A percentile compares a stretch with the other conserved stretches of the same genome.
Evolutionary conservation across 2,329 filamentous ascomycete genomes (phyloP).

Genomic region (Pyricularia sp.): DNA sequence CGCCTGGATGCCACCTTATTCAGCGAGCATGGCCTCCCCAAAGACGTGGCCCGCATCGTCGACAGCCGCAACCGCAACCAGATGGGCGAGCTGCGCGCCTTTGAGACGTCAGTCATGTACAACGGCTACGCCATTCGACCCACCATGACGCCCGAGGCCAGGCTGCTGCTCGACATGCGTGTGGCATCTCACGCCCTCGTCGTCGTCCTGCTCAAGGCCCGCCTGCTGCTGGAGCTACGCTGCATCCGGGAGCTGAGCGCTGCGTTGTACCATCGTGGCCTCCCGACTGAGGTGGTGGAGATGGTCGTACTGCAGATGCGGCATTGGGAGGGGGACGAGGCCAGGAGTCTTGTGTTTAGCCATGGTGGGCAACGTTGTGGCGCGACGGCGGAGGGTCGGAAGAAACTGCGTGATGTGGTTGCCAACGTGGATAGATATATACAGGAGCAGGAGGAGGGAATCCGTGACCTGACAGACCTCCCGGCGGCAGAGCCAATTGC

Average conservation of each 20-base stretch:
- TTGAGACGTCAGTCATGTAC: not conserved
- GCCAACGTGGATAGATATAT: not conserved
- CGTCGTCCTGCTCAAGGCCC: not conserved
- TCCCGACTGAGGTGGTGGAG: not conserved
- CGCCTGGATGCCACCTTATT: not conserved
- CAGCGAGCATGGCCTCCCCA: not conserved
- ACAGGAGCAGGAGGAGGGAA: not conserved
- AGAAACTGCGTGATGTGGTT: not conserved
- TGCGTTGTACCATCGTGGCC: not conserved
- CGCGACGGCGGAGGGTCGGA: not conserved
- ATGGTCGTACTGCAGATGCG: not conserved
- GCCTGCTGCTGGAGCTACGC: not conserved
- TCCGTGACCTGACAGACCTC: not conserved
- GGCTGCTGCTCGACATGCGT: not conserved
- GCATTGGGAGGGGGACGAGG: not conserved
- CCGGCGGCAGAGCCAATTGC: not conserved
- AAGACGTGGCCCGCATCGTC: not conserved
- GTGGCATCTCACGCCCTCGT: not conserved
- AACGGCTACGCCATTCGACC: not conserved
- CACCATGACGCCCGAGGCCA: not conserved
- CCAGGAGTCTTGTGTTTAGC: not conserved
- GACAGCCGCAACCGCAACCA: not conserved
- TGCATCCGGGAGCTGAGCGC: not conserved
- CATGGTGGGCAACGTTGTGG: not conserved
- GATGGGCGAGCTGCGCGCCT: not conserved